Percentiles rank a stretch among this genome's conserved stretches.
These are phyloP conservation scores for Colletotrichum sansevieriae DNA, from an alignment of 2,329 filamentous ascomycete species.

Conservation along the genomic window DNA sequence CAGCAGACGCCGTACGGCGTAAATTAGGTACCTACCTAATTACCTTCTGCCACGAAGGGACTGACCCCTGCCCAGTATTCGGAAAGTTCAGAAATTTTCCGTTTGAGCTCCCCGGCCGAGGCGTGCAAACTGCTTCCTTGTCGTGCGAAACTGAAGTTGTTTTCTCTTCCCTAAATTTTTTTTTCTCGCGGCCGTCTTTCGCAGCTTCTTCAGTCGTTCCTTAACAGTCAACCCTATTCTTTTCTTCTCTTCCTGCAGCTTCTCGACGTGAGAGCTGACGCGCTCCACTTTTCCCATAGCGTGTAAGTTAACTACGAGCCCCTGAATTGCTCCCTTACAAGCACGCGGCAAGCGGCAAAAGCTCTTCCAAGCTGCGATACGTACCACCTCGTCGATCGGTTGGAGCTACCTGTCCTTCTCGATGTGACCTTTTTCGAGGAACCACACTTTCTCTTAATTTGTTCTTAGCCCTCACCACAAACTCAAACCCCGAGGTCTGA, in stretches of 20 bases:
- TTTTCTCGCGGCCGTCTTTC: not conserved
- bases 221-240: slow-evolving; percentile 34
- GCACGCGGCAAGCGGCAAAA: slow-evolving; percentile 9
- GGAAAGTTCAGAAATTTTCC: slow-evolving; percentile 38
- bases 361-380: slow-evolving; percentile 29
- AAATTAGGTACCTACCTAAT: too few relatives aligned
- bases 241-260: slow-evolving; percentile 14
- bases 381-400: slow-evolving; percentile 29
- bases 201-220: slow-evolving; percentile 35
- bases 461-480: slow-evolving; percentile 18
- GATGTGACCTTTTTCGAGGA: slow-evolving; percentile 12
- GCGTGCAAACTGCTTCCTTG: slow-evolving; percentile 1
- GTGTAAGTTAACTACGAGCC: slow-evolving; percentile 37
- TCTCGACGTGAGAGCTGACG: slow-evolving; percentile 38
- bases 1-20: too few relatives aligned
- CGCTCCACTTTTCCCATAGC: slow-evolving; percentile 32
- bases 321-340: slow-evolving; percentile 35
- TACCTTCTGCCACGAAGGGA: not conserved
- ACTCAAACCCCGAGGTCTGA: slow-evolving; percentile 15
- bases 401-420: slow-evolving; percentile 42
- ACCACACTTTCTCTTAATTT: slow-evolving; percentile 3
- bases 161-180: not conserved
- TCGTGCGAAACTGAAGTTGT: slow-evolving; percentile 5
- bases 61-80: slow-evolving; percentile 28
- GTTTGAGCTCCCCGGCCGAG: slow-evolving; percentile 10